Base-by-base conservation (phyloP, 1,139 yeast species). In the Sugiyamaella sp. region DNA sequence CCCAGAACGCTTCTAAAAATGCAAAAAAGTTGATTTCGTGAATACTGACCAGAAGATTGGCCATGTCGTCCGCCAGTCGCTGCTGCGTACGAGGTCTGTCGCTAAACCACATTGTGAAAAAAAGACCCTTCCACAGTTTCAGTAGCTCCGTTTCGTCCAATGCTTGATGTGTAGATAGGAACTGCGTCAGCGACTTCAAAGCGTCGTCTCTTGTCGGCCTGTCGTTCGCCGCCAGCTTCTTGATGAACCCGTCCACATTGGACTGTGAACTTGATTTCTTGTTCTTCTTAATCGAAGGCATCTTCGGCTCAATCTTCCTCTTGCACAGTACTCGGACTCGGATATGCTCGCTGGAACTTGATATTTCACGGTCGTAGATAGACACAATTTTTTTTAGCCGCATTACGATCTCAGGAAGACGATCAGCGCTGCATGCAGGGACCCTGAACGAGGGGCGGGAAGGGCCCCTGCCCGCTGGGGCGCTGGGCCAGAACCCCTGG, bases 21-120 rank as follows among this genome's bases (percentile, higher is more conserved):
- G 75, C 71, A 52, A 74, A 62, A 63, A 76, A 74, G 66, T 78
- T 71, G 40, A 74, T 73, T 25, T 77, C 74, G 21, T 81, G 74
- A 21, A 76, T 72, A 0, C 57, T 56, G 24, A 63, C 52, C 57
- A 79, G 80, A 47, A 93, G 74, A 48, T 73, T 77, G 0, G 95
- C 96, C 58, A 93, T 74, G 49, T 81, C 82, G 51, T 79, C 81
- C 2, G 97, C 96, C 44, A 93, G 75, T 56, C 85, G 75, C 69
- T 90, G 96, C 71, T 93, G 99, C 25, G 96, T 95, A 62, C 85
- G 78, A 27, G 97, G 95, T 64, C 95, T 81, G 71, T 93, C 99
- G 67, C 96, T 82, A 71, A 86, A 89, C 99, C 99, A 93, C 96
- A 93, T 89, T 25, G 84, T 67, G 69, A 78, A 93, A 71, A 86